Base-by-base conservation (phyloP, 345 rosid species). In the Stellera chamaejasme region DNA sequence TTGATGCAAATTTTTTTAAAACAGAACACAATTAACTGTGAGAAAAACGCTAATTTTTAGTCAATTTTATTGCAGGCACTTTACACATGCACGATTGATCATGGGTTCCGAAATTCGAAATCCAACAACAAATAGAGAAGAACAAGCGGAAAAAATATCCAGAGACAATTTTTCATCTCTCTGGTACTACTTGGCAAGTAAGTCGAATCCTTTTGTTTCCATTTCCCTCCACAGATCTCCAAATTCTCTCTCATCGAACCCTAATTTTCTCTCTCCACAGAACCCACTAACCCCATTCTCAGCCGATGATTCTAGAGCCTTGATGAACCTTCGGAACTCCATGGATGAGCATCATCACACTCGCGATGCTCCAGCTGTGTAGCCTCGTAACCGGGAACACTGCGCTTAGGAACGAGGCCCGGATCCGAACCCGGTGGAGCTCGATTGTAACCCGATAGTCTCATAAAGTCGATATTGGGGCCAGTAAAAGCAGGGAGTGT, bases 321-420 rank as follows among this genome's bases (percentile, higher is more conserved):
- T 64, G 60, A n/a, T 63, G 72, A 69, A 57, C 59, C 70, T 64
- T 13, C 23, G 23, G 44, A 1, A 13, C 46, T 62, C 60, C 57
- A 77, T 70, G 68, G 76, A 60, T 64, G 58, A 41, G 50, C 52
- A 10, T 16, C 50, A 11, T 16, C 50, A 7, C 43, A 50, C 62
- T 53, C 66, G 66, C 45, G 56, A 77, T 77, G 82, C 84, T 76
- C 76, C 74, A 75, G 64, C 81, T 81, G 80, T 72, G 77, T 66
- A 62, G 68, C 72, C 62, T 63, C 50, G 63, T 73, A 56, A 71
- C 72, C 75, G 66, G 75, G 69, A 69, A 72, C 65, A 75, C 70
- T 65, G 62, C 65, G 4, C 12, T 58, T 6, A 6, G 44, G 61
- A 67, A 45, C 69, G 56, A 50, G 69, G 66, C 52, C 68, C 50